Conservation (phyloP, 1,284 basidiomycete genomes). For the Melampsora abietis-canadensis region DNA sequence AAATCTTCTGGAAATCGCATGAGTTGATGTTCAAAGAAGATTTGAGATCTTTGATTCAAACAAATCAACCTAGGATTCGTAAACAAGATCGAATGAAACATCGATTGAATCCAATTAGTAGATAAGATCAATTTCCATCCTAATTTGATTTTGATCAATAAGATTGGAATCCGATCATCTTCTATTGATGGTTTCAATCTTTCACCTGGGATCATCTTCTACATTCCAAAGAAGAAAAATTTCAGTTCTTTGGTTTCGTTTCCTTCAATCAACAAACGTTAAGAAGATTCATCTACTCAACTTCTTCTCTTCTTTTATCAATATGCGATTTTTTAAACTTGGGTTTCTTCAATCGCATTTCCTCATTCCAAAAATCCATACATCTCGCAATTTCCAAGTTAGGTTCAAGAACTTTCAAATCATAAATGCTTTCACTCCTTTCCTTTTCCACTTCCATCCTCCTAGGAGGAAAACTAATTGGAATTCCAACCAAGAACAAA, state of each 20-base stretch:
- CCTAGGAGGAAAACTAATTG: conserved; percentile 33
- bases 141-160: conserved; percentile 64
- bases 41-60: conserved; percentile 61
- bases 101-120: conserved; percentile 79
- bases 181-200: conserved; percentile 63
- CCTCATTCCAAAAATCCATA: conserved; percentile 30
- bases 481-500: not conserved
- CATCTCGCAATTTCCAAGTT: conserved; percentile 11
- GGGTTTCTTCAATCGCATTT: not conserved
- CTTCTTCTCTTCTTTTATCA: conserved; percentile 20
- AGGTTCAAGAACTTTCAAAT: conserved; percentile 23
- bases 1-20: conserved; percentile 78
- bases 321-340: conserved; percentile 38
- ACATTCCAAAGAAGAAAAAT: conserved; percentile 46
- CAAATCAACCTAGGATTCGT: conserved; percentile 77
- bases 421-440: not conserved
- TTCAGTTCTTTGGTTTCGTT: no score
- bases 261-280: no score
- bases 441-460: conserved; percentile 9
- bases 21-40: conserved; percentile 67
- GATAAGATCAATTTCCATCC: conserved; percentile 82
- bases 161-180: conserved; percentile 74
- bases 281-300: no score
- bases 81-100: conserved; percentile 72
- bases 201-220: conserved; percentile 64